Percentiles rank a stretch among this genome's conserved stretches.
These are phyloP conservation scores for Aspergillus fumigatiaffinis DNA, from an alignment of 2,329 filamentous ascomycete species.

Conservation along the genomic window DNA sequence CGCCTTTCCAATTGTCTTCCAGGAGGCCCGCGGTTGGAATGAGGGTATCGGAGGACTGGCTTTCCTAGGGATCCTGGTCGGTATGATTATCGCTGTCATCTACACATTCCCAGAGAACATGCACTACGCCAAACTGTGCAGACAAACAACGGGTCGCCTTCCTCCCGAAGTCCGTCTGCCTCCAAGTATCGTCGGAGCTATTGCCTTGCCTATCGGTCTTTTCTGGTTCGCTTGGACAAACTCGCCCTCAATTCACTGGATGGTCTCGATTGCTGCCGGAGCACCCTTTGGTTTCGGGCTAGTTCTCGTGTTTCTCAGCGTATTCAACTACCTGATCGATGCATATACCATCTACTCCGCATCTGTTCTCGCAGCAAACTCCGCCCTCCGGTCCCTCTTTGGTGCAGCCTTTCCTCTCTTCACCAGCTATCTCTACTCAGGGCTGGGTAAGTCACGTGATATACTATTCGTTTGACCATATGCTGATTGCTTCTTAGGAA, in stretches of 20 bases:
- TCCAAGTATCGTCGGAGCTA: conserved; percentile 45
- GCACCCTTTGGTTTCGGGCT: conserved; percentile 40
- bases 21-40: conserved; percentile 41
- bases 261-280: conserved; percentile 31
- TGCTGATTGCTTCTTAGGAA: conserved; percentile 15
- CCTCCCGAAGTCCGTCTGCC: conserved; percentile 56
- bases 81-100: not conserved
- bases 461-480: not conserved
- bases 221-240: conserved; percentile 61
- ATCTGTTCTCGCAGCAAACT: conserved; percentile 39
- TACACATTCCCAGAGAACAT: conserved; percentile 24
- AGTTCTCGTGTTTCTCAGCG: conserved; percentile 37
- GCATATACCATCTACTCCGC: conserved; percentile 40
- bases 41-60: not conserved
- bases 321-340: conserved; percentile 43
- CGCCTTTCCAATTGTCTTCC: conserved; percentile 52
- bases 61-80: not conserved
- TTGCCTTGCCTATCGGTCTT: conserved; percentile 52
- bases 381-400: conserved; percentile 42
- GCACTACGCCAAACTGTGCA: conserved; percentile 24
- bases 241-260: conserved; percentile 39
- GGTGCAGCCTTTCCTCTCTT: conserved; percentile 46
- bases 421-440: conserved; percentile 42
- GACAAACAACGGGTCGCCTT: conserved; percentile 19
- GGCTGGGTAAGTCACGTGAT: conserved; percentile 22